Evolutionary conservation across 768 basidiomycete species (phyloP).

Genomic region (Mycena alexandri): DNA sequence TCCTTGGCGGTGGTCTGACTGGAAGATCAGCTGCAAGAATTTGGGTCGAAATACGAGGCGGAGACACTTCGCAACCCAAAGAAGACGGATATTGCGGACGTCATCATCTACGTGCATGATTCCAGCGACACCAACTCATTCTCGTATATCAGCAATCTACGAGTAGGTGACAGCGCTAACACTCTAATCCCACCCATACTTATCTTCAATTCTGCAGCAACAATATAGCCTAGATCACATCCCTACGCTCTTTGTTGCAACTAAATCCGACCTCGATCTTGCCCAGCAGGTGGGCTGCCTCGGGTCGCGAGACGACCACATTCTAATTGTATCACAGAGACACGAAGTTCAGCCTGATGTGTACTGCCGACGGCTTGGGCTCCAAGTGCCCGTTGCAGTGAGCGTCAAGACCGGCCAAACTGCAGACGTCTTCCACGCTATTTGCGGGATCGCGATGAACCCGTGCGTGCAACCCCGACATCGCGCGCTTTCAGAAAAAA

Average conservation of each 20-base stretch:
- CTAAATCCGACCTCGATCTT: slow-evolving; percentile 97
- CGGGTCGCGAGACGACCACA: slow-evolving; percentile 1
- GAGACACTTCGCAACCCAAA: slow-evolving; percentile 90
- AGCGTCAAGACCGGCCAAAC: slow-evolving; percentile 89
- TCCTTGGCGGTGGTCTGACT: background rate
- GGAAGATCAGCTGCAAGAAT: slow-evolving; percentile 86
- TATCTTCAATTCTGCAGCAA: slow-evolving; percentile 70
- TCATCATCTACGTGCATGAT: slow-evolving; percentile 96
- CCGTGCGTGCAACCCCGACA: slow-evolving; percentile 70
- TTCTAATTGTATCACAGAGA: slow-evolving; percentile 61
- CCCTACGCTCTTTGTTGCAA: slow-evolving; percentile 97
- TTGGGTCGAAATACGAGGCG: slow-evolving; percentile 94
- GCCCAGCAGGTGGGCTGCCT: slow-evolving; percentile 82
- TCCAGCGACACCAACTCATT: slow-evolving; percentile 99
- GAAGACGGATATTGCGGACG: slow-evolving; percentile 93
- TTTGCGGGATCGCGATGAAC: slow-evolving; percentile 86
- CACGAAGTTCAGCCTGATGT: slow-evolving; percentile 99
- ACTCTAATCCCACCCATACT: slow-evolving; percentile 26
- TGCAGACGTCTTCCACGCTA: slow-evolving; percentile 89
- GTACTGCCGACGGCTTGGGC: slow-evolving; percentile 88
- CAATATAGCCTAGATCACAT: slow-evolving; percentile 96
- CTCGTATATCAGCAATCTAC: slow-evolving; percentile 96
- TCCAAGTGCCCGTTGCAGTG: slow-evolving; percentile 96
- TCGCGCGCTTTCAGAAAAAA: slow-evolving; percentile 17
- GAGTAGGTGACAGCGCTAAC: slow-evolving; percentile 62